Evolutionary conservation across 2,329 filamentous ascomycete species (phyloP), one percentile per base, ranked within the genome.

Genomic region (Fusarium sp.): DNA sequence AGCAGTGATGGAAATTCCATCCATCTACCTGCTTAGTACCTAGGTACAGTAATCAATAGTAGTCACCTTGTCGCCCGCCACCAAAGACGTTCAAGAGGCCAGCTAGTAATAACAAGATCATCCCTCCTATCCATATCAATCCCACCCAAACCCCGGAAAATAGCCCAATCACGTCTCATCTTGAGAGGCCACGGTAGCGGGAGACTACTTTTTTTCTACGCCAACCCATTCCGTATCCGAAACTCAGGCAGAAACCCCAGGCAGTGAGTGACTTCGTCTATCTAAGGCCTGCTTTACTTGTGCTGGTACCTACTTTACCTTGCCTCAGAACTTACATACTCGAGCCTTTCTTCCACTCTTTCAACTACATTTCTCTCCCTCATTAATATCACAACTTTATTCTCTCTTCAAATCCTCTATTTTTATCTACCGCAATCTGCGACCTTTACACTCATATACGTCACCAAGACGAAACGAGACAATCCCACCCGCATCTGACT

Each of bases 151-250:
- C 27, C 14, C 15, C 49, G 14, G 17, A 46, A 25, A 33, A 35
- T 17, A 49, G 44, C 11, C 61, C 61, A 64, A 64, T 64, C 61
- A 64, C n/a, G 53, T 49, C 42, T 21, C 55, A 61, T 47, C 32
- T 17, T 53, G 33, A 61, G 57, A 66, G 63, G 63, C 63, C 63
- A 66, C 63, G 63, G 63, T 66, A 66, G 63, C 63, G 62, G 54
- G 36, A 61, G 63, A 47, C 46, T 52, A 29, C 41, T 62, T 13
- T 52, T 54, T 54, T 48, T 14, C 46, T 36, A 53, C 55, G 60
- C 60, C 61, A 58, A 57, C 42, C 57, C 57, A 32, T 55, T 53
- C 44, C 36, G 50, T 42, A 39, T 63, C 46, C 57, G 61, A 62
- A 65, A 66, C 62, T 32, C 47, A 33, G 31, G 37, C 41, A 64